These are phyloP conservation scores for Wickerhamiella pararugosa DNA, from an alignment of 1,139 yeast species.

Conservation along the genomic window DNA sequence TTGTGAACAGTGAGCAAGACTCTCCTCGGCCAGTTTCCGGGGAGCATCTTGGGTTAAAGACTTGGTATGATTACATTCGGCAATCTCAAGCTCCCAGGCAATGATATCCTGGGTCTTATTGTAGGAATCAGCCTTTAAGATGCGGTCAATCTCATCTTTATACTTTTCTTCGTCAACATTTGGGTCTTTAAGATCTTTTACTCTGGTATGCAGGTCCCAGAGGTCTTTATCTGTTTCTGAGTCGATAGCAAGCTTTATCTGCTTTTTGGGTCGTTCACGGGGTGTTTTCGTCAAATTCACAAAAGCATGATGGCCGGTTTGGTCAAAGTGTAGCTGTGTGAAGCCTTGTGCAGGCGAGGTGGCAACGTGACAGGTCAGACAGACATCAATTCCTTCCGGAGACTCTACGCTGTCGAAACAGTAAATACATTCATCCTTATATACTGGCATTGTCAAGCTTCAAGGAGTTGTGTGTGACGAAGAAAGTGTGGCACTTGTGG, in stretches of 20 bases:
- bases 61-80: conserved; percentile 62
- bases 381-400: conserved; percentile 51
- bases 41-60: conserved; percentile 31
- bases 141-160: conserved; percentile 29
- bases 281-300: conserved; percentile 40
- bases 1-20: conserved; percentile 36
- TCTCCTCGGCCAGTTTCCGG: conserved; percentile 21
- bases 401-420: conserved; percentile 63
- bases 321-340: conserved; percentile 38
- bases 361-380: conserved; percentile 50
- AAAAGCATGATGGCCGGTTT: conserved; percentile 39
- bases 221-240: conserved; percentile 56
- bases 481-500: too few species aligned
- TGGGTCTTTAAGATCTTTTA: conserved; percentile 25
- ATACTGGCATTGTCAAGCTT: conserved; percentile 28
- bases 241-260: conserved; percentile 59
- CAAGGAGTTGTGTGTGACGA: too few species aligned
- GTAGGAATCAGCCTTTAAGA: conserved; percentile 52
- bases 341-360: conserved; percentile 42
- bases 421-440: conserved; percentile 74
- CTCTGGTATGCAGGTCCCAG: conserved; percentile 35
- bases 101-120: conserved; percentile 55
- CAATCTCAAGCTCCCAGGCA: conserved; percentile 84
- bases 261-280: conserved; percentile 33
- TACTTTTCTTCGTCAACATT: conserved; percentile 10